A percentile compares a stretch with the other conserved stretches of the same genome.
Evolutionary conservation across 179 eudicot species (phyloP).

Genomic region (Carnegiea gigantea): DNA sequence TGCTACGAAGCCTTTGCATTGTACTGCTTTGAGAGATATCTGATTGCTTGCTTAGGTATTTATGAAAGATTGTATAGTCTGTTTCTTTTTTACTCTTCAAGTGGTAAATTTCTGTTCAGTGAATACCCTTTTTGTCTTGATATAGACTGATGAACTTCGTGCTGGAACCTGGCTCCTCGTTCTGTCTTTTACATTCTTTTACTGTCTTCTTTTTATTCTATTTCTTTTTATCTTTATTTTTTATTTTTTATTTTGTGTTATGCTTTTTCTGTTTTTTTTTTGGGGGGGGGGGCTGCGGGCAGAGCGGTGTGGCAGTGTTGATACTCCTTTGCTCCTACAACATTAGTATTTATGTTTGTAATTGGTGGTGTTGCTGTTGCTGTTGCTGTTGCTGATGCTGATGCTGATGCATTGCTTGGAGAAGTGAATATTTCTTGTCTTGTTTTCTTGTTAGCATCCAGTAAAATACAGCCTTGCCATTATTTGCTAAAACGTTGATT

Average conservation of each 20-base stretch:
- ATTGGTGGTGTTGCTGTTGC: not conserved
- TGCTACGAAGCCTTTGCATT: slow-evolving; percentile 99
- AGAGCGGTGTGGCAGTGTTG: not conserved
- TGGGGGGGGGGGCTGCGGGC: not conserved
- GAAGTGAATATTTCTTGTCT: not conserved
- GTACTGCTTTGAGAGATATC: slow-evolving; percentile 98
- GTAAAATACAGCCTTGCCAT: not conserved
- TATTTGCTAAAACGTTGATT: not conserved
- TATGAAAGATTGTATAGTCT: slow-evolving; percentile 1
- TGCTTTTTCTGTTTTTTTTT: not conserved
- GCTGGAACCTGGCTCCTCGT: not conserved
- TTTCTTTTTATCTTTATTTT: not conserved
- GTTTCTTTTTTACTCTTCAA: not conserved
- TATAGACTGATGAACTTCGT: not conserved
- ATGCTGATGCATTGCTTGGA: not conserved
- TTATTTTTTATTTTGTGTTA: not conserved
- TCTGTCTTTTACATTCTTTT: not conserved
- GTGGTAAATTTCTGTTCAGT: not conserved
- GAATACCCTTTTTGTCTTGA: not conserved
- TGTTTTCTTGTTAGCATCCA: not conserved
- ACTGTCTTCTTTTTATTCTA: not conserved
- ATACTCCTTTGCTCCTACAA: not conserved
- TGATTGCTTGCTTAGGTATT: slow-evolving; percentile 96
- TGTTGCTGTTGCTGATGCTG: not conserved
- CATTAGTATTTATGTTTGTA: not conserved